phyloP scores from a whole-genome alignment of 2,329 filamentous ascomycete species.

The Fusarium coicis region DNA sequence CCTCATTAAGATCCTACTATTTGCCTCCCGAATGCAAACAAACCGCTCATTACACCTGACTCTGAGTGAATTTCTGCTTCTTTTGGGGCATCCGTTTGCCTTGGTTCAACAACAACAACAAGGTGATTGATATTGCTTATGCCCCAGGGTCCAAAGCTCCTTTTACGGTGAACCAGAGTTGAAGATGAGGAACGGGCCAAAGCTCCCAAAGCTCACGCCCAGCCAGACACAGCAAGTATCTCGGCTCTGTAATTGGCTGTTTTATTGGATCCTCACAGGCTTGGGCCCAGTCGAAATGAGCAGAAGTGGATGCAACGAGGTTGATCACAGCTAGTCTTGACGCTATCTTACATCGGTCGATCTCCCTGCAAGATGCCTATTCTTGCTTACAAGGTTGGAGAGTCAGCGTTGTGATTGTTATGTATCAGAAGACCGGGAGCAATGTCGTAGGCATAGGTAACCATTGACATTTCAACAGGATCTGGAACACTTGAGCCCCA shows the following conservation, averaged over 20 bases:
- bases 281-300: conserved; percentile 38
- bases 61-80: neutral
- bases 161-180: conserved; percentile 2
- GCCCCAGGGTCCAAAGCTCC: neutral
- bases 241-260: conserved; percentile 35
- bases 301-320: conserved; percentile 36
- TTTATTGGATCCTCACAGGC: conserved; percentile 9
- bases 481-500: neutral
- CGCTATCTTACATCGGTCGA: conserved; percentile 36
- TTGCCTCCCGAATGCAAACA: neutral
- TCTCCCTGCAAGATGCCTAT: conserved; percentile 7
- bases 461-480: neutral
- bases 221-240: conserved; percentile 12
- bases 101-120: neutral
- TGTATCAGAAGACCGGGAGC: neutral
- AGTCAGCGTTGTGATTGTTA: neutral
- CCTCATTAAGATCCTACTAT: conserved; percentile 7
- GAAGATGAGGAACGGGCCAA: conserved; percentile 13
- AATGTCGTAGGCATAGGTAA: conserved; percentile 8
- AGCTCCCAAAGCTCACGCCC: conserved; percentile 18
- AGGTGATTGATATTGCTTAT: neutral
- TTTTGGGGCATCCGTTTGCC: neutral
- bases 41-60: neutral
- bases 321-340: conserved; percentile 20
- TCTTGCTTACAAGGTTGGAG: neutral